A percentile compares a stretch with the other conserved stretches of the same genome.
These are phyloP conservation scores for Leucocoprinus sp. DNA, from an alignment of 768 basidiomycete genomes.

Conservation along the genomic window DNA sequence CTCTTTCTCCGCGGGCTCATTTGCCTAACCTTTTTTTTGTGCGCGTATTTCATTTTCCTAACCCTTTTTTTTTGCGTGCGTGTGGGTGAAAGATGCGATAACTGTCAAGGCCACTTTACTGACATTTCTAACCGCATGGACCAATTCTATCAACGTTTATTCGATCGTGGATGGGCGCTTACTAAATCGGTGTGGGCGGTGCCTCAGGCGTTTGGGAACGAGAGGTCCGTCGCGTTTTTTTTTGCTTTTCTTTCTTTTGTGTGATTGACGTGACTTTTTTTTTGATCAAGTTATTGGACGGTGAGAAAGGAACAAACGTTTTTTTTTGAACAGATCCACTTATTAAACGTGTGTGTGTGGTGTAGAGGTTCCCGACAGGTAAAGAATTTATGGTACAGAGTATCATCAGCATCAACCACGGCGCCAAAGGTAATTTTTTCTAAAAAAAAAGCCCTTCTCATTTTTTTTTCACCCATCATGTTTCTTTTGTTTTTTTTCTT, in stretches of 20 bases:
- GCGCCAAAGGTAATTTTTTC: slow-evolving; percentile 39
- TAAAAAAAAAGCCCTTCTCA: no score
- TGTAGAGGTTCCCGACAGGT: slow-evolving; percentile 56
- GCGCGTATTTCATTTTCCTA: neutral
- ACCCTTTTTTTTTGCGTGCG: neutral
- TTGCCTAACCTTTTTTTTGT: neutral
- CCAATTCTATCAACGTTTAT: slow-evolving; percentile 49
- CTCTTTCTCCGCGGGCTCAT: neutral
- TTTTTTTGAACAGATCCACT: no score
- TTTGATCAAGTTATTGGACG: slow-evolving; percentile 56
- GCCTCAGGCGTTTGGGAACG: slow-evolving; percentile 68
- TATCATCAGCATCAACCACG: slow-evolving; percentile 63
- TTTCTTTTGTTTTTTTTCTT: no score
- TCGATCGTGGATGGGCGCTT: slow-evolving; percentile 59
- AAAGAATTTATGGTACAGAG: slow-evolving; percentile 61
- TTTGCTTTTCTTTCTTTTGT: neutral
- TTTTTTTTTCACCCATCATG: no score
- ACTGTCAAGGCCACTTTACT: slow-evolving; percentile 61
- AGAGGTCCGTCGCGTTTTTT: slow-evolving; percentile 30
- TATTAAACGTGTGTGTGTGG: no score
- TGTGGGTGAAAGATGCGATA: slow-evolving; percentile 50
- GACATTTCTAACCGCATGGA: slow-evolving; percentile 66
- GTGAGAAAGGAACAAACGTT: no score
- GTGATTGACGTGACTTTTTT: no score
- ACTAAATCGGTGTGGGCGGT: slow-evolving; percentile 73